Base-by-base conservation (phyloP, 2,329 filamentous ascomycete species). In the Myriosclerotinia scirpicola region DNA sequence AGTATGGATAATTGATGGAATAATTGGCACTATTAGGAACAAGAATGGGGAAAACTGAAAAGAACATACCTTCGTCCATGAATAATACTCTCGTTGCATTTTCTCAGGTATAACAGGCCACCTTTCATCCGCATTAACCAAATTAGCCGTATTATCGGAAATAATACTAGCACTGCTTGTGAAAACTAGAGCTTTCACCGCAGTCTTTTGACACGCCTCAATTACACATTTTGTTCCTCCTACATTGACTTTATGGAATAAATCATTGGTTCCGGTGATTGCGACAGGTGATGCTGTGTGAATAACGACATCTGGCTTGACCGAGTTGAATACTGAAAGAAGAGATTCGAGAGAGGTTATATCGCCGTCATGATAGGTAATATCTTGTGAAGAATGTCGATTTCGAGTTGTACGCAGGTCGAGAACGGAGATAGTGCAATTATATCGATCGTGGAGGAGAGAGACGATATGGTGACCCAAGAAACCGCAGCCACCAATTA, bases 141-240 rank as follows among this genome's bases (percentile, higher is more conserved):
- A 84, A 77, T 97, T 91, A 68, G 81, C 85, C 69, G 84, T 81
- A 72, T 93, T 93, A 79, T 98, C 93, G 76, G 91, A 90, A 70
- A 97, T 83, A 69, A 97, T 90, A 68, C 92, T 96, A 64, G 91
- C 90, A 64, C 90, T 95, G 78, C 91, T 95, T 22, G 94, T 98
- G 79, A 94, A 97, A 56, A 98, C 91, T 70, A 98, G 87, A 0
- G 86, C 91, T 79, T 88, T 91, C 74, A 94, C 92, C 69, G 85
- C 88, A 48, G 85, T 84, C 71, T 85, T 81, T 75, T 85, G 84
- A 73, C 90, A 90, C 20, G 91, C 91, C 46, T 89, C 86, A 65
- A 98, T 81, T 59, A 97, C 85, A 71, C 90, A 88, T 71, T 83
- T 83, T 17, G 95, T 97, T 62, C 94, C 94, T 62, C 92, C 89